Conservation (phyloP, 148 eudicot genomes). For the Persicaria tinctoria region DNA sequence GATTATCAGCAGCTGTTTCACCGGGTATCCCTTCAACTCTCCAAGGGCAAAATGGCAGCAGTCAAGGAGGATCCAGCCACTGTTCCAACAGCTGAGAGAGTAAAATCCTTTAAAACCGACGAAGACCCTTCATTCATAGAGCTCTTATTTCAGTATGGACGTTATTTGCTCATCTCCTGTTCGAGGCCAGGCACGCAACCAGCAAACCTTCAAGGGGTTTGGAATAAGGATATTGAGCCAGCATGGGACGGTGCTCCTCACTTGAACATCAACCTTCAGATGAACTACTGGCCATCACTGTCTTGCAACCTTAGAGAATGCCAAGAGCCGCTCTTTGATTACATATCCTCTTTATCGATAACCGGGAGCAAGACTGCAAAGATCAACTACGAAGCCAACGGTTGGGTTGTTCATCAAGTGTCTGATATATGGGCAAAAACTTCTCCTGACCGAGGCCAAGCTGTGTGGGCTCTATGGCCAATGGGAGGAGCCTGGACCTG, state of each 20-base stretch:
- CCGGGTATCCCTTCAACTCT: conserved; percentile 68
- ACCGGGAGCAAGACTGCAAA: conserved; percentile 71
- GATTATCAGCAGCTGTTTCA: conserved; percentile 80
- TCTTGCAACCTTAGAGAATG: conserved; percentile 74
- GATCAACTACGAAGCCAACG: conserved; percentile 66
- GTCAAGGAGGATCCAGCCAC: not conserved
- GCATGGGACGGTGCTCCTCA: conserved; percentile 91
- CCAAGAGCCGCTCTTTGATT: conserved; percentile 74
- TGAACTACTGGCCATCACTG: conserved; percentile 94
- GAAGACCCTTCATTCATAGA: conserved; percentile 88
- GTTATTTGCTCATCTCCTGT: conserved; percentile 73
- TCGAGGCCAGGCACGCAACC: conserved; percentile 80
- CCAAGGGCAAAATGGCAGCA: conserved; percentile 30
- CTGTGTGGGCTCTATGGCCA: conserved; percentile 90
- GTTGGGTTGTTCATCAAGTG: conserved; percentile 85
- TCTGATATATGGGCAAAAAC: conserved; percentile 96
- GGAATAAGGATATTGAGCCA: conserved; percentile 63
- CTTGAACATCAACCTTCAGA: conserved; percentile 85
- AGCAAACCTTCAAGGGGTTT: conserved; percentile 81
- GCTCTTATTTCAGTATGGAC: conserved; percentile 80
- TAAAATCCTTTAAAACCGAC: conserved; percentile 53
- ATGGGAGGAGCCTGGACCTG: conserved; percentile 98
- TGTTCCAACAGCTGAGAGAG: conserved; percentile 49
- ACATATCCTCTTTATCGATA: conserved; percentile 43
- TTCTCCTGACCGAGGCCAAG: conserved; percentile 53